Conservation (phyloP, 331 rosid genomes). For the Malus hybrid region DNA sequence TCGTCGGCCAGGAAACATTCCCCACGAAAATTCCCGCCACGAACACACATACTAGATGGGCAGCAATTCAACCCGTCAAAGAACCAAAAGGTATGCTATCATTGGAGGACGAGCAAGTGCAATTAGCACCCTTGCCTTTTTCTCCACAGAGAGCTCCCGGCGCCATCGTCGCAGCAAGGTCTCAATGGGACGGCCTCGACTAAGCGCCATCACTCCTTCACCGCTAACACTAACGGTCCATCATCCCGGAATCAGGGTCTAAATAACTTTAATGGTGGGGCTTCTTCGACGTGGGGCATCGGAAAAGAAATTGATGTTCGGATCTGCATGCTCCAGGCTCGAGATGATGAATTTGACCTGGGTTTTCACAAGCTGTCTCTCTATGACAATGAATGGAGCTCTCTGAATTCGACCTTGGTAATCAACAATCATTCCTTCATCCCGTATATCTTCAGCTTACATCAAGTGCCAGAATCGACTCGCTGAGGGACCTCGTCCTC, state of each 20-base stretch:
- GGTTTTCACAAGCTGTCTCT: too few species aligned
- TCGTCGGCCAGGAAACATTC: too few species aligned
- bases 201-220: slow-evolving; percentile 51
- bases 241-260: slow-evolving; percentile 43
- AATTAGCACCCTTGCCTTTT: slow-evolving; percentile 62
- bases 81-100: slow-evolving; percentile 69
- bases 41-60: slow-evolving; percentile 34
- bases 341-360: too few species aligned
- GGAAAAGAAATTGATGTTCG: too few species aligned
- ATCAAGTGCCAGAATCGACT: too few species aligned
- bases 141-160: slow-evolving; percentile 58
- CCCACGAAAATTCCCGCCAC: too few species aligned
- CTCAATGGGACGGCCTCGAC: slow-evolving; percentile 48
- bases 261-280: slow-evolving; percentile 34
- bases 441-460: too few species aligned
- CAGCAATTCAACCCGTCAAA: slow-evolving; percentile 29
- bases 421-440: too few species aligned
- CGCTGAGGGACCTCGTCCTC: too few species aligned
- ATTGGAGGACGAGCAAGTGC: slow-evolving; percentile 92
- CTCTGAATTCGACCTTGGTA: too few species aligned
- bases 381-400: too few species aligned
- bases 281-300: slow-evolving; percentile 40
- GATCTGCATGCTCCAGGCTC: too few species aligned
- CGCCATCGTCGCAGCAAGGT: slow-evolving; percentile 15
- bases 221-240: slow-evolving; percentile 34